phyloP scores from a whole-genome alignment of 2,329 filamentous ascomycete species.

The Colletotrichum orchidophilum region DNA sequence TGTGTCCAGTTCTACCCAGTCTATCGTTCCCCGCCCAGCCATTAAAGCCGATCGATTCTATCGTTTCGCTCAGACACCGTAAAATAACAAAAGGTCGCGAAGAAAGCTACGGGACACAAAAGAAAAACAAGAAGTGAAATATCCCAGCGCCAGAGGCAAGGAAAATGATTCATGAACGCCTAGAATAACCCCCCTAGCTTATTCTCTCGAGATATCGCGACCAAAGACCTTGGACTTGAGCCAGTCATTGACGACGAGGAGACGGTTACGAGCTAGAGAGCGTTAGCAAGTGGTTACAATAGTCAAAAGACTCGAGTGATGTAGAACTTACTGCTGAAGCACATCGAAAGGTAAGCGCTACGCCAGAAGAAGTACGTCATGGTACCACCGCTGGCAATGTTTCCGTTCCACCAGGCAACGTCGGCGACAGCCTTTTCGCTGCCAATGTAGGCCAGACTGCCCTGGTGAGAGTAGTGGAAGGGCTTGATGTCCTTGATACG shows the following conservation, averaged over 20 bases:
- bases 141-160: slow-evolving; percentile 18
- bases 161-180: slow-evolving; percentile 23
- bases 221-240: slow-evolving; percentile 96
- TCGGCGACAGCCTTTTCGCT: slow-evolving; percentile 98
- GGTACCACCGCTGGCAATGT: slow-evolving; percentile 91
- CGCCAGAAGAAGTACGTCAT: slow-evolving; percentile 99
- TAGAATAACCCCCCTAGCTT: slow-evolving; percentile 41
- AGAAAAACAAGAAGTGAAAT: not conserved
- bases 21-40: slow-evolving; percentile 30
- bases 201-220: slow-evolving; percentile 90
- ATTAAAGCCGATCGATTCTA: slow-evolving; percentile 33
- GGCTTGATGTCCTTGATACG: slow-evolving; percentile 95
- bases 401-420: slow-evolving; percentile 96
- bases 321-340: slow-evolving; percentile 90
- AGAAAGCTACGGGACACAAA: slow-evolving; percentile 14
- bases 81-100: slow-evolving; percentile 16
- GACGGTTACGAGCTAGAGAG: slow-evolving; percentile 82
- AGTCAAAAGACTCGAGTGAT: not conserved
- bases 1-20: slow-evolving; percentile 30
- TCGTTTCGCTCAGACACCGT: slow-evolving; percentile 32
- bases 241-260: slow-evolving; percentile 95
- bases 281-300: slow-evolving; percentile 24
- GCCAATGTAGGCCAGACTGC: slow-evolving; percentile 95
- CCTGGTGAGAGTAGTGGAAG: slow-evolving; percentile 98
- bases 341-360: slow-evolving; percentile 98